Conservation (phyloP, 495 filamentous ascomycete genomes). For the Acidomyces sp. region DNA sequence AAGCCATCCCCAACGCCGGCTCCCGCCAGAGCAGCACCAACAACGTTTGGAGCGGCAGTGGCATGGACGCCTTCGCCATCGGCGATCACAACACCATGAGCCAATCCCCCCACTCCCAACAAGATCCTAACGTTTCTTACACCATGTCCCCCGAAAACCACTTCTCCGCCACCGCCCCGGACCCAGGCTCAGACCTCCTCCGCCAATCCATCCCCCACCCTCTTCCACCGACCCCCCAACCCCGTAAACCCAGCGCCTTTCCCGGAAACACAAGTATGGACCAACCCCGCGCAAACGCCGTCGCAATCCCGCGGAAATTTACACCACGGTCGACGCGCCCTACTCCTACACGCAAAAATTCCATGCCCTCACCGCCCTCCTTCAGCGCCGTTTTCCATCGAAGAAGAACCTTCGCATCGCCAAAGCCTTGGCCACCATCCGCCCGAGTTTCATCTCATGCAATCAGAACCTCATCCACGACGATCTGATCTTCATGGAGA, state of each 20-base stretch:
- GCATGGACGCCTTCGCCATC: conserved; percentile 49
- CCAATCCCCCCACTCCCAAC: conserved; percentile 36
- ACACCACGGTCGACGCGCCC: conserved; percentile 74
- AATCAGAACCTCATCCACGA: conserved; percentile 68
- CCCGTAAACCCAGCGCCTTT: conserved; percentile 19
- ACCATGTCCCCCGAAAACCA: conserved; percentile 23
- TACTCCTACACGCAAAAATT: conserved; percentile 84
- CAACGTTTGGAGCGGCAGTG: conserved; percentile 5
- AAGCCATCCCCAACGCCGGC: conserved; percentile 9
- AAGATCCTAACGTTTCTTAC: conserved; percentile 21
- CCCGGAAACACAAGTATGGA: conserved; percentile 36
- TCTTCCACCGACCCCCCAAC: no score
- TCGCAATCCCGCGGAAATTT: conserved; percentile 71
- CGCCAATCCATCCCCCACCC: conserved; percentile 25
- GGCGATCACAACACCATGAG: conserved; percentile 50
- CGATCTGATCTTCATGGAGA: conserved; percentile 94
- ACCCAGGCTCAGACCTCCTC: no score
- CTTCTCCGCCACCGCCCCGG: no score
- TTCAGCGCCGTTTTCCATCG: conserved; percentile 60
- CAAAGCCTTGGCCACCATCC: conserved; percentile 73
- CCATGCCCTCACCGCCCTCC: conserved; percentile 71
- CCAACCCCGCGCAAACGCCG: conserved; percentile 36
- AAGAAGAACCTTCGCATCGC: conserved; percentile 65
- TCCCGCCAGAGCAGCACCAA: conserved; percentile 14
- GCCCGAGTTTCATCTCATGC: conserved; percentile 83